phyloP scores from a whole-genome alignment of 1,139 yeast species.

The Keqinozyma sinolaborantium region DNA sequence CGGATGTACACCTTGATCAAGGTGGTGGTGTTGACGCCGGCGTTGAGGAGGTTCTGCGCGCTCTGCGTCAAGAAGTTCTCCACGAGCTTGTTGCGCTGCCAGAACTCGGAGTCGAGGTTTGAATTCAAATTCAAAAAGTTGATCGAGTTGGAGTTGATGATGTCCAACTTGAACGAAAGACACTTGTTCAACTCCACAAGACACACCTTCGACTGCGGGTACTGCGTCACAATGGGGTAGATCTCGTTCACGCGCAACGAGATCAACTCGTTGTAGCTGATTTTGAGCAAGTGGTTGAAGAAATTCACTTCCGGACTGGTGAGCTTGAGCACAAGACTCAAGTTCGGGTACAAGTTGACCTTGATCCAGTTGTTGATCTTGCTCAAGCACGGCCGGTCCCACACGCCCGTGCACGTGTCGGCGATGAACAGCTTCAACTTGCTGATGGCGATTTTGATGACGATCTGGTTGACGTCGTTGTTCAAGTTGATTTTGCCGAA shows the following conservation, averaged over 20 bases:
- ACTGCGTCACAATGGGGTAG: conserved; percentile 56
- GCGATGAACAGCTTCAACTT: conserved; percentile 38
- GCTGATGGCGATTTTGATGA: conserved; percentile 39
- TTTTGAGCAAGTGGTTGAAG: conserved; percentile 29
- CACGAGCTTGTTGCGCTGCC: conserved; percentile 53
- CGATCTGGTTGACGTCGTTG: conserved; percentile 31
- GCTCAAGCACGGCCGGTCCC: conserved; percentile 40
- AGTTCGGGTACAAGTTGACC: conserved; percentile 35
- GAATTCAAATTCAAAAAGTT: conserved; percentile 1
- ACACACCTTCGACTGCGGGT: conserved; percentile 58
- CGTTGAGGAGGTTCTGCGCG: conserved; percentile 56
- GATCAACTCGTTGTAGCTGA: conserved; percentile 44
- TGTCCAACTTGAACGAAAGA: conserved; percentile 23
- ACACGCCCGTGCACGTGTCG: conserved; percentile 29
- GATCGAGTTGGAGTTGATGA: conserved; percentile 6
- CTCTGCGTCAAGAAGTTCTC: conserved; percentile 51
- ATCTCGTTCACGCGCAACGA: conserved; percentile 59
- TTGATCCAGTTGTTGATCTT: conserved; percentile 36
- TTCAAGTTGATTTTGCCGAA: conserved; percentile 14
- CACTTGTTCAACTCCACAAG: conserved; percentile 61
- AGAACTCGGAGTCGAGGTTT: conserved; percentile 6
- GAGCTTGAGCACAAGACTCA: conserved; percentile 21
- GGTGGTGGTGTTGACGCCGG: conserved; percentile 79
- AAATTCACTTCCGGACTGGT: conserved; percentile 12
- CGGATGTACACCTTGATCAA: conserved; percentile 68